phyloP scores from a whole-genome alignment of 2,329 filamentous ascomycete genomes.

The Raffaelea deltoideospora region DNA sequence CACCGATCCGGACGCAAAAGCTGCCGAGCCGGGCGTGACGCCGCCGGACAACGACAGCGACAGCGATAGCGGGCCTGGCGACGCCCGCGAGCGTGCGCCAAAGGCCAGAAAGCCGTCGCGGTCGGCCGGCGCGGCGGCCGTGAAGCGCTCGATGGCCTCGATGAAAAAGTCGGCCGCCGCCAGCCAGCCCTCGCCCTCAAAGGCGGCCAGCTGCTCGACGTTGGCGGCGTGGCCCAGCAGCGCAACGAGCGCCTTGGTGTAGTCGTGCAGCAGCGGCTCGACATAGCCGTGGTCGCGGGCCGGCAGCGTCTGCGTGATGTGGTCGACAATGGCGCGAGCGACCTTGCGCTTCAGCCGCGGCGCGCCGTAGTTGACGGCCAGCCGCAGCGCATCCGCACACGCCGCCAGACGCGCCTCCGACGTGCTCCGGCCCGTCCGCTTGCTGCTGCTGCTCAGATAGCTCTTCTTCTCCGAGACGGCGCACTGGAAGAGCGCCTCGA shows the following conservation, averaged over 20 bases:
- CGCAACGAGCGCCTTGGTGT: conserved; percentile 58
- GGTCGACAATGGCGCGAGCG: conserved; percentile 61
- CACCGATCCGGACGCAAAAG: conserved; percentile 26
- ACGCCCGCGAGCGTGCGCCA: conserved; percentile 21
- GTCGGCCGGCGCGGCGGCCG: conserved; percentile 25
- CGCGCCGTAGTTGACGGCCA: conserved; percentile 55
- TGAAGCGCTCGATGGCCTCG: conserved; percentile 39
- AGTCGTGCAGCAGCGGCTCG: conserved; percentile 57
- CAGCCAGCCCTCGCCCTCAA: conserved; percentile 48
- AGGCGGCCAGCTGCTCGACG: conserved; percentile 57
- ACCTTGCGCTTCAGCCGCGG: conserved; percentile 60
- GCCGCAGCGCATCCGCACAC: conserved; percentile 57
- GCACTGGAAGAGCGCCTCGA: conserved; percentile 64
- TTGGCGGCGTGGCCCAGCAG: conserved; percentile 62
- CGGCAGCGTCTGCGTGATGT: conserved; percentile 63
- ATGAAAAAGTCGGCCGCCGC: conserved; percentile 56
- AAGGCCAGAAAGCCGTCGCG: conserved; percentile 8
- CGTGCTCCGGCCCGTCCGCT: conserved; percentile 27
- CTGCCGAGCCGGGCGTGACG: conserved; percentile 16
- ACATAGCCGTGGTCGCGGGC: conserved; percentile 45
- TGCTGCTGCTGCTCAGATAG: conserved; percentile 41
- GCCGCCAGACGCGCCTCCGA: conserved; percentile 45
- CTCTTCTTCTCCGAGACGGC: conserved; percentile 50
- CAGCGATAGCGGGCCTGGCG: too few species aligned
- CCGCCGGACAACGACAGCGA: too few species aligned